These are phyloP conservation scores for Mucor sp. DNA, from an alignment of 371 early-diverging fungal genomes.

Conservation along the genomic window DNA sequence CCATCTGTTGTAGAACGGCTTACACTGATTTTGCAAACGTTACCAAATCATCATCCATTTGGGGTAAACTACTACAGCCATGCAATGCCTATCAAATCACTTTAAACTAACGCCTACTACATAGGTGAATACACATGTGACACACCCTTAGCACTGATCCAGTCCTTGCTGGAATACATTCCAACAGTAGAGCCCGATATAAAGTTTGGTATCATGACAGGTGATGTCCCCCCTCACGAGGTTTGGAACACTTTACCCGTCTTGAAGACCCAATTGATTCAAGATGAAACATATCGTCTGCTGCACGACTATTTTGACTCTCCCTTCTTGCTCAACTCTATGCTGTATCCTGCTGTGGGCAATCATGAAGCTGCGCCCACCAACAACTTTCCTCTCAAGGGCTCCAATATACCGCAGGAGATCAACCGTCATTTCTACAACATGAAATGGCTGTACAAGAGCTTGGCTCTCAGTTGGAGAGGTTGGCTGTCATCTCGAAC, in stretches of 20 bases:
- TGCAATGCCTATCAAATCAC: neutral
- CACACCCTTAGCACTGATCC: constrained; percentile 46
- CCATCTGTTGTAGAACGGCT: constrained; percentile 58
- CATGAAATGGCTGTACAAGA: constrained; percentile 52
- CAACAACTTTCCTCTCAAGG: constrained; percentile 49
- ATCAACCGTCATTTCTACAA: constrained; percentile 31
- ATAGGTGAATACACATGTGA: constrained; percentile 41
- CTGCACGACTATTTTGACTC: constrained; percentile 47
- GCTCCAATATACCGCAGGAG: constrained; percentile 28
- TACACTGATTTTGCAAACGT: constrained; percentile 47
- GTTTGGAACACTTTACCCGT: constrained; percentile 56
- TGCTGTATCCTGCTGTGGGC: constrained; percentile 59
- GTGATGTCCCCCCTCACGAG: constrained; percentile 69
- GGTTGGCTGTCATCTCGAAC: constrained; percentile 44
- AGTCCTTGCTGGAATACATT: constrained; percentile 49
- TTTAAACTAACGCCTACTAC: neutral
- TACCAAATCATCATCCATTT: constrained; percentile 33
- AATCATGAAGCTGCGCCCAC: constrained; percentile 59
- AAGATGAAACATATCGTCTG: constrained; percentile 37
- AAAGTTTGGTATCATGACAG: constrained; percentile 59
- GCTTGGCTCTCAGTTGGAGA: constrained; percentile 53
- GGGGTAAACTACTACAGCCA: constrained; percentile 42
- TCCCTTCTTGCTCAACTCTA: constrained; percentile 28
- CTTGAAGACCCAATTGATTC: constrained; percentile 42
- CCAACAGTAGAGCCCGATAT: constrained; percentile 42